Evolutionary conservation across 805 yeast species (phyloP), one percentile per base, ranked within the genome.

Genomic region (Metschnikowia borealis): DNA sequence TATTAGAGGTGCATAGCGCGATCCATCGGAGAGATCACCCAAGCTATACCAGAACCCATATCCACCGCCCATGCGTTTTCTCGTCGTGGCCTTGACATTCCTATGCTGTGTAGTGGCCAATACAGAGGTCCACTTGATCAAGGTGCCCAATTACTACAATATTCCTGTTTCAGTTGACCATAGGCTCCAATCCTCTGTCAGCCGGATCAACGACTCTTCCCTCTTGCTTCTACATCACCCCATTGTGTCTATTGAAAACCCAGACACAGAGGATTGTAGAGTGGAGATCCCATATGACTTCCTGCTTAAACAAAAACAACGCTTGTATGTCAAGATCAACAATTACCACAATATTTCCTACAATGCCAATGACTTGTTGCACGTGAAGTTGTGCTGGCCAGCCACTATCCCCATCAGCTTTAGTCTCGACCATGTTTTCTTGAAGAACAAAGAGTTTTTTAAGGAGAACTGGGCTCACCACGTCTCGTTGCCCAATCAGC

Each of bases 141-240:
- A 50, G 34, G 54, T 72, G 0, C 77, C 77, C 0, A 61, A 67
- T 33, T 66, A 71, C 55, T 73, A 63, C 55, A 61, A 68, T 38
- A 62, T 71, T 11, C 70, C 72, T 3, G 23, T 21, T 3, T 43
- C 35, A 13, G 23, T 34, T 46, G 60, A 17, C 56, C 53, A 42
- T 50, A 21, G 32, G 14, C 15, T 21, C 13, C 40, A 44, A n/a
- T 17, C 39, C 8, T 23, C 46, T 6, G 46, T 44, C 33, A 50
- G 11, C 35, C 51, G 21, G 18, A 36, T 60, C 38, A 51, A 54
- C 39, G 49, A 47, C 3, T 17, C 66, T 7, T 51, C 62, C 1
- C 49, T 47, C 32, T 50, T 47, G 17, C 31, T 59, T 11, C 38
- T 18, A 15, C 42, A 57, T 48, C 56, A 51, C 23, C 59, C 60